Evolutionary conservation across 768 basidiomycete species (phyloP).

Genomic region (Austroboletus festivus): DNA sequence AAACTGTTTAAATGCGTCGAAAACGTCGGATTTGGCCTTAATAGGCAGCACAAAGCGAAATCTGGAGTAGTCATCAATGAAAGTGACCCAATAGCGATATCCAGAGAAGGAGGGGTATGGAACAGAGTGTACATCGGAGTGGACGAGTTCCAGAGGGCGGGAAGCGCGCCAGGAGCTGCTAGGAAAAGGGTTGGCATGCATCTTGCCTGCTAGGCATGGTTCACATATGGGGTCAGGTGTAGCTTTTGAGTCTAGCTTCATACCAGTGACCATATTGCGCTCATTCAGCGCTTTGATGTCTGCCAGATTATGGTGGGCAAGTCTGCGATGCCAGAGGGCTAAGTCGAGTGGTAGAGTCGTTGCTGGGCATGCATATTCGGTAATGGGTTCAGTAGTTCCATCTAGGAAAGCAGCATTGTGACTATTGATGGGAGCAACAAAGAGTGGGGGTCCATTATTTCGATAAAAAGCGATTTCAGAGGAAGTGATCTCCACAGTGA

Average conservation of each 20-base stretch:
- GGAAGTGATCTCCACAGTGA: conserved; percentile 8
- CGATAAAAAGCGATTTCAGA: background rate
- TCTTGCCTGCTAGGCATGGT: conserved; percentile 18
- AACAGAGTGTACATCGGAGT: conserved; percentile 20
- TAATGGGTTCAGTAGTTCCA: conserved; percentile 8
- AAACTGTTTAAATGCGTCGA: conserved; percentile 26
- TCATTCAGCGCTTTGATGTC: too few species aligned
- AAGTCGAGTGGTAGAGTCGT: conserved; percentile 9
- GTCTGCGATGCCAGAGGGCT: conserved; percentile 18
- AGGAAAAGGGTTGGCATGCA: conserved; percentile 19
- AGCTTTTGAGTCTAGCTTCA: too few species aligned
- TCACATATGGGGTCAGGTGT: too few species aligned
- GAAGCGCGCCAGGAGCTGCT: too few species aligned
- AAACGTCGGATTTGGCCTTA: conserved; percentile 20
- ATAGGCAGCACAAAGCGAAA: conserved; percentile 21
- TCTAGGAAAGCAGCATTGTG: conserved; percentile 23
- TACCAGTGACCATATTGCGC: too few species aligned
- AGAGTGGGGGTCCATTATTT: conserved; percentile 2
- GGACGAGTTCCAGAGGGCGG: background rate
- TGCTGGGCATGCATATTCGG: conserved; percentile 1
- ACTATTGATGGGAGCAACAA: conserved; percentile 10
- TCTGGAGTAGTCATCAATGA: conserved; percentile 5
- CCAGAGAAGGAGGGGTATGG: conserved; percentile 5
- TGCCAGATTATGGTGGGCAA: too few species aligned
- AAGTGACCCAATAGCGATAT: conserved; percentile 8